Evolutionary conservation across 176 grass and related monocot genomes (phyloP).

Genomic region (Oryza brachyantha): DNA sequence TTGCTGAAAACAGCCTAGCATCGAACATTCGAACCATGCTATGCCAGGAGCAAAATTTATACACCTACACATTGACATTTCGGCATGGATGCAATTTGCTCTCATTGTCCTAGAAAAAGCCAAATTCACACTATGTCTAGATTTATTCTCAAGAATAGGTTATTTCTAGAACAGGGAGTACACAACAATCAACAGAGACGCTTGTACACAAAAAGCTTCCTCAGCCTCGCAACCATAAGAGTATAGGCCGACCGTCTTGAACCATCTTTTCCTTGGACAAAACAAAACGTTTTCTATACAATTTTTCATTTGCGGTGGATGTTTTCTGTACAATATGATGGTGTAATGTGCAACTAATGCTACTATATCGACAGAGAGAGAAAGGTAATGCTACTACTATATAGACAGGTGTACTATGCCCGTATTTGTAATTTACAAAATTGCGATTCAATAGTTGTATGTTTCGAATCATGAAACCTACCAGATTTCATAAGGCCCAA

Average conservation of each 20-base stretch:
- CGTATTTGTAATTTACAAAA: neutral
- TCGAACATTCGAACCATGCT: neutral
- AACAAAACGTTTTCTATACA: neutral
- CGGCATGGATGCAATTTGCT: too few species aligned
- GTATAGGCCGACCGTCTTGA: neutral
- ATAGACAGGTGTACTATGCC: neutral
- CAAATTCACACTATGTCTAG: too few species aligned
- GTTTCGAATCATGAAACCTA: neutral
- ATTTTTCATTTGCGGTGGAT: neutral
- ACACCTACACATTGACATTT: too few species aligned
- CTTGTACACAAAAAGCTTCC: neutral
- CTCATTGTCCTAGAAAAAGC: too few species aligned
- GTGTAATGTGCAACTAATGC: neutral
- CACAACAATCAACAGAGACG: neutral
- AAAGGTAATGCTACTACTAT: neutral
- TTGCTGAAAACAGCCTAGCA: neutral
- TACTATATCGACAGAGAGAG: neutral
- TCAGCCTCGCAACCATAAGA: neutral
- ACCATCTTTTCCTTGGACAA: neutral
- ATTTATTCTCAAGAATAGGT: too few species aligned
- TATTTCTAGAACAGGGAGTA: too few species aligned
- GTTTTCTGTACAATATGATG: neutral
- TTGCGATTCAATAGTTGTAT: neutral
- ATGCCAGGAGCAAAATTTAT: too few species aligned
- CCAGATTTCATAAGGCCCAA: neutral